Conservation (phyloP, 2,329 filamentous ascomycete species). For the Exophiala xenobiotica region DNA sequence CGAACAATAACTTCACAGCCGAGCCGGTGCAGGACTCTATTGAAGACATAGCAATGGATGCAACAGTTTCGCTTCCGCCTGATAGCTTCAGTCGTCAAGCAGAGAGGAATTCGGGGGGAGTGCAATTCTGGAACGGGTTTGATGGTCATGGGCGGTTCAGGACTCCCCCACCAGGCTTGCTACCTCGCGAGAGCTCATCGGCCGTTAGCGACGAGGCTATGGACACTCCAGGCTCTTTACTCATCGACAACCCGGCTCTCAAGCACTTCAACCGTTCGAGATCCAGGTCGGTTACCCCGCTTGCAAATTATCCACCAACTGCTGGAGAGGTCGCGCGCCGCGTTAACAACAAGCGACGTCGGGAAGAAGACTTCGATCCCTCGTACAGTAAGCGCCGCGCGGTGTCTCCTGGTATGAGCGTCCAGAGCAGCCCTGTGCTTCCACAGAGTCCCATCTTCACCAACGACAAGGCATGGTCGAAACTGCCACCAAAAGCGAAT, state of each 20-base stretch:
- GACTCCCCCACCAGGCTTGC: constrained; percentile 63
- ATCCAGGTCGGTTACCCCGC: constrained; percentile 44
- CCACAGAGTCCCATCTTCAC: constrained; percentile 73
- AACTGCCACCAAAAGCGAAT: constrained; percentile 60
- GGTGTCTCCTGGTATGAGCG: constrained; percentile 86
- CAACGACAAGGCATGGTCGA: constrained; percentile 70
- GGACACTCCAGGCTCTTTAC: constrained; percentile 41
- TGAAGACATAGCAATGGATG: constrained; percentile 46
- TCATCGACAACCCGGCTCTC: constrained; percentile 30
- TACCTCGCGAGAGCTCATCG: constrained; percentile 56
- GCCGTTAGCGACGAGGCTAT: constrained; percentile 38
- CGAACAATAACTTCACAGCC: constrained; percentile 52
- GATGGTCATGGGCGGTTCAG: constrained; percentile 58
- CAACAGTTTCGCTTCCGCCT: constrained; percentile 45
- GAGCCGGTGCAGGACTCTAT: constrained; percentile 67
- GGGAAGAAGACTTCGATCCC: constrained; percentile 88
- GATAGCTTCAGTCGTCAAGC: constrained; percentile 74
- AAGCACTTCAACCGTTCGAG: constrained; percentile 33
- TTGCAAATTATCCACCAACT: constrained; percentile 46
- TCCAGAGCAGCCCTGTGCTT: constrained; percentile 83
- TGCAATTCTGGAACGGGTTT: constrained; percentile 77
- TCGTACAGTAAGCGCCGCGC: constrained; percentile 82
- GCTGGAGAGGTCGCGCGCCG: constrained; percentile 75
- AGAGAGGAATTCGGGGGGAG: constrained; percentile 68
- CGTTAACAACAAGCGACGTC: constrained; percentile 76